Conservation (phyloP, 2,329 filamentous ascomycete genomes). For the Fusarium verticillioides region DNA sequence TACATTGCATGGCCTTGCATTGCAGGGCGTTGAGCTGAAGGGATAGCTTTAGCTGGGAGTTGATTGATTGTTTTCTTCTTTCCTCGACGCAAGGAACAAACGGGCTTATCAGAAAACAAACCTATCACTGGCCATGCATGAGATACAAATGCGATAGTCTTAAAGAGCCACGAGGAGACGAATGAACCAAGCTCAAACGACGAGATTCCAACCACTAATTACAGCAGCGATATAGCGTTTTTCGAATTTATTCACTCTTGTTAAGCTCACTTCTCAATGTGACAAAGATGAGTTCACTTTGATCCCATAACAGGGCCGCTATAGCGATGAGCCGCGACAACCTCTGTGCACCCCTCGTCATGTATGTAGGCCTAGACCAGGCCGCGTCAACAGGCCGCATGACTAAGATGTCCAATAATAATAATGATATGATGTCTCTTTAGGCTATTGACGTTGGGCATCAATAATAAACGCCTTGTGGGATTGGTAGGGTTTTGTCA, state of each 20-base stretch:
- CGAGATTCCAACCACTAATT: background rate
- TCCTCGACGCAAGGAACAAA: background rate
- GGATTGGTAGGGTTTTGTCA: constrained; percentile 20
- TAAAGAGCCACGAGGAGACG: background rate
- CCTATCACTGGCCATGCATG: background rate
- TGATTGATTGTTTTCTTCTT: background rate
- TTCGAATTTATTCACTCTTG: background rate
- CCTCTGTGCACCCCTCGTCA: constrained; percentile 23
- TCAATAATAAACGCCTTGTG: constrained; percentile 11
- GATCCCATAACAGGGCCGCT: background rate
- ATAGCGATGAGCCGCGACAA: background rate
- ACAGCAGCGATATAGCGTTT: background rate
- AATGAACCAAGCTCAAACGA: background rate
- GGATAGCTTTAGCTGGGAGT: background rate
- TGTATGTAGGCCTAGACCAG: constrained; percentile 27
- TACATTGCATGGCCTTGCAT: constrained; percentile 9
- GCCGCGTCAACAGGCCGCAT: constrained; percentile 28
- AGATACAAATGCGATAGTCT: background rate
- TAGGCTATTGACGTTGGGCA: constrained; percentile 24
- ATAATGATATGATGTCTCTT: background rate
- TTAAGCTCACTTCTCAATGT: background rate
- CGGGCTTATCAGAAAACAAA: background rate
- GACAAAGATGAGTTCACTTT: background rate
- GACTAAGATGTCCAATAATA: constrained; percentile 4
- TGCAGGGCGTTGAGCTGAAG: constrained; percentile 16